phyloP scores from a whole-genome alignment of 306 rosid species.

The Sicyos baderoa region DNA sequence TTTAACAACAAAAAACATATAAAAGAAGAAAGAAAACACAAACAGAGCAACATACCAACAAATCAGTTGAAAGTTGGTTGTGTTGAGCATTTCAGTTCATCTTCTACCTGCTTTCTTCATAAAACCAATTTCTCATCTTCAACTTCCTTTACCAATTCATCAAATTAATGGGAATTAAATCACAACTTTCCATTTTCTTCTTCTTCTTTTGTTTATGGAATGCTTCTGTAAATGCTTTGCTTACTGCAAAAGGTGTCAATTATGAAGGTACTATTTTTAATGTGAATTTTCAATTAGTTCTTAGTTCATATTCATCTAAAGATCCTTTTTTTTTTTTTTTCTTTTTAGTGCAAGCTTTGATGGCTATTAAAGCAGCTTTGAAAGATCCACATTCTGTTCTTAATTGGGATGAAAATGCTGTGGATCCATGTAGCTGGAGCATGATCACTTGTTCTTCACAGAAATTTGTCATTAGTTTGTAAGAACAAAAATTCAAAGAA shows the following conservation, averaged over 20 bases:
- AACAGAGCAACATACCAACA: constrained; percentile 14
- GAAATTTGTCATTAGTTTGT: constrained; percentile 55
- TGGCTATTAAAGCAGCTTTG: constrained; percentile 39
- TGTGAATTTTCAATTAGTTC: constrained; percentile 17
- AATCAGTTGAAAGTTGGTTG: constrained; percentile 32
- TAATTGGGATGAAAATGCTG: constrained; percentile 74
- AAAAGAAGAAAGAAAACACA: constrained; percentile 8
- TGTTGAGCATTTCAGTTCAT: constrained; percentile 32
- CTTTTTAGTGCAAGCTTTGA: constrained; percentile 79
- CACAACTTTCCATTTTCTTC: constrained; percentile 24
- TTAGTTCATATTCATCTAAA: not conserved
- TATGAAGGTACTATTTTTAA: constrained; percentile 58
- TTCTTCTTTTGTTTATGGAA: constrained; percentile 36
- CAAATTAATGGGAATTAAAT: constrained; percentile 44
- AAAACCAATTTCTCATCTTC: constrained; percentile 21
- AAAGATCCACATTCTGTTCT: constrained; percentile 57
- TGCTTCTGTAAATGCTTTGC: constrained; percentile 40
- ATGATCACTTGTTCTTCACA: constrained; percentile 77
- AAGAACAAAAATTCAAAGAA: constrained; percentile 23
- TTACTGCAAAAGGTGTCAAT: constrained; percentile 80
- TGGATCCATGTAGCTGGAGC: constrained; percentile 91
- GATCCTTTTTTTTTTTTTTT: not conserved
- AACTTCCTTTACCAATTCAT: not conserved
- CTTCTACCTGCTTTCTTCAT: constrained; percentile 28
- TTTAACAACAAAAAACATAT: too few species aligned